These are phyloP conservation scores for Leonotis leonurus DNA, from an alignment of 257 asterid species.

Conservation along the genomic window DNA sequence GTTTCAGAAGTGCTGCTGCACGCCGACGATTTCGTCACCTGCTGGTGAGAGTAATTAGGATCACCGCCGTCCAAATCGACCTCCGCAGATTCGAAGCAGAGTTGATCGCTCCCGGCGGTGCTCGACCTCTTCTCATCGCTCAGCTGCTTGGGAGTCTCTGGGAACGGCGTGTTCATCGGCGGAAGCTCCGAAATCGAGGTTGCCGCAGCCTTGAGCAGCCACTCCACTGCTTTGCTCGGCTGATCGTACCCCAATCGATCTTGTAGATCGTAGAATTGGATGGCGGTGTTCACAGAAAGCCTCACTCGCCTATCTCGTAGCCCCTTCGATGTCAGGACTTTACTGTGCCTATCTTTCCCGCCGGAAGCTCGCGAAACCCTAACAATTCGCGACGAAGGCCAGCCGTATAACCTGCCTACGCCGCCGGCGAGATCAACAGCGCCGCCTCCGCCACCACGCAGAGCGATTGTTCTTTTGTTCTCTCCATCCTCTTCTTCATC, in stretches of 20 bases:
- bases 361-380: constrained; percentile 78
- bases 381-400: constrained; percentile 64
- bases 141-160: constrained; percentile 51
- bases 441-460: not conserved
- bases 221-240: constrained; percentile 93
- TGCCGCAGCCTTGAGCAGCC: constrained; percentile 77
- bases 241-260: constrained; percentile 80
- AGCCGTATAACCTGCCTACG: constrained; percentile 37
- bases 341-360: constrained; percentile 83
- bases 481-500: constrained; percentile 46
- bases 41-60: constrained; percentile 23
- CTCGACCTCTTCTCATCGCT: constrained; percentile 66
- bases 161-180: constrained; percentile 41
- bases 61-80: constrained; percentile 43
- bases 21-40: constrained; percentile 25
- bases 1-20: constrained; percentile 42
- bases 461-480: constrained; percentile 10
- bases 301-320: constrained; percentile 77
- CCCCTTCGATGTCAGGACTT: constrained; percentile 76
- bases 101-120: constrained; percentile 41
- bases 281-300: constrained; percentile 74
- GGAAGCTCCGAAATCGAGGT: constrained; percentile 66
- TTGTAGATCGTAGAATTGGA: constrained; percentile 78
- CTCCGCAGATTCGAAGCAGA: constrained; percentile 45
- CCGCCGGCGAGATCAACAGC: constrained; percentile 23